Percentiles rank a stretch among this genome's conserved stretches.
phyloP scores from a whole-genome alignment of 371 early-diverging fungal genomes.

The Umbelopsis sp. region DNA sequence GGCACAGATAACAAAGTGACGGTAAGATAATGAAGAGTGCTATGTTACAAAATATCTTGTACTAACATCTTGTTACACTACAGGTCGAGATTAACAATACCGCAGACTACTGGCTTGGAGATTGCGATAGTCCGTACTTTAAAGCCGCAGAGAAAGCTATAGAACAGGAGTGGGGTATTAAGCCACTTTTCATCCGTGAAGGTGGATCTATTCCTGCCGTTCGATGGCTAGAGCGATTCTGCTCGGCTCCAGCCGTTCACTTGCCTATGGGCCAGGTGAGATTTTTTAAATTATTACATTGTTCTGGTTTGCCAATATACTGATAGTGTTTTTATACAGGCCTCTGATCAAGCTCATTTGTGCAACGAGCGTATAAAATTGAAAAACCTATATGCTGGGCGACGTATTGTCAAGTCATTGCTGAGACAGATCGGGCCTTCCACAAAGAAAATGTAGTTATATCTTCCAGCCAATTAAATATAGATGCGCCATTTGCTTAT shows the following conservation, averaged over 20 bases:
- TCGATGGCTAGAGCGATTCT: conserved; percentile 77
- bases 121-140: conserved; percentile 68
- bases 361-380: conserved; percentile 78
- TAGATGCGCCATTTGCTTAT: not conserved
- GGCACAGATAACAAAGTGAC: conserved; percentile 59
- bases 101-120: conserved; percentile 84
- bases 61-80: not conserved
- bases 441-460: not conserved
- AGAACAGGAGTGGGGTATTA: conserved; percentile 66
- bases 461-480: not conserved
- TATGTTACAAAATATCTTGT: not conserved
- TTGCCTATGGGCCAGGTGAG: conserved; percentile 81
- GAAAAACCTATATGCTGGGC: conserved; percentile 71
- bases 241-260: conserved; percentile 74
- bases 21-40: conserved; percentile 26
- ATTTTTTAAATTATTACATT: not conserved
- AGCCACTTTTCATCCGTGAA: conserved; percentile 72
- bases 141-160: conserved; percentile 71
- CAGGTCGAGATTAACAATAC: conserved; percentile 64
- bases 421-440: conserved; percentile 27
- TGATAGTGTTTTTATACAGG: conserved; percentile 30
- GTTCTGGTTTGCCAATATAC: not conserved
- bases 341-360: conserved; percentile 83
- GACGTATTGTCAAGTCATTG: conserved; percentile 65
- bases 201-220: conserved; percentile 87